These are phyloP conservation scores for Barnettozyma sp. DNA, from an alignment of 805 yeast genomes.

Conservation along the genomic window DNA sequence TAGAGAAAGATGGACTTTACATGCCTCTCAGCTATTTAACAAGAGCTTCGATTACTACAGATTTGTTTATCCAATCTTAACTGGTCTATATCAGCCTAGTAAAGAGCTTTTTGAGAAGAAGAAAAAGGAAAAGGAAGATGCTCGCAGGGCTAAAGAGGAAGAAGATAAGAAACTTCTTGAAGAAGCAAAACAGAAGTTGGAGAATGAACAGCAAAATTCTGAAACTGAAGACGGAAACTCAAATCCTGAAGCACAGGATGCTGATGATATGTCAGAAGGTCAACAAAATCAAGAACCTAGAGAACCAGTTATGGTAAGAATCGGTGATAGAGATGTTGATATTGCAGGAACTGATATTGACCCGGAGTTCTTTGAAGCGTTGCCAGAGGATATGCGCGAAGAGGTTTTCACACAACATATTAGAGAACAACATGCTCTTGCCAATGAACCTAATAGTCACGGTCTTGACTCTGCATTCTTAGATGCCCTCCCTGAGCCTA, in stretches of 20 bases:
- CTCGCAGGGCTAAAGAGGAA: constrained; percentile 23
- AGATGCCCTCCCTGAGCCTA: constrained; percentile 64
- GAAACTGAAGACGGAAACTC: constrained; percentile 6
- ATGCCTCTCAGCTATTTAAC: constrained; percentile 44
- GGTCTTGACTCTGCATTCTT: constrained; percentile 70
- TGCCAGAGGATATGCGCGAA: constrained; percentile 89
- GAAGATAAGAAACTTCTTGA: constrained; percentile 19
- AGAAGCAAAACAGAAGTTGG: constrained; percentile 12
- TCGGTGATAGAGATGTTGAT: constrained; percentile 76
- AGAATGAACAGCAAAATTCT: constrained; percentile 14
- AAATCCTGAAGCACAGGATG: constrained; percentile 5
- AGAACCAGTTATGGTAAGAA: constrained; percentile 60
- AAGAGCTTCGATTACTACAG: constrained; percentile 31
- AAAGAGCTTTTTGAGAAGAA: constrained; percentile 24
- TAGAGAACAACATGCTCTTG: constrained; percentile 63
- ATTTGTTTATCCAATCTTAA: constrained; percentile 37
- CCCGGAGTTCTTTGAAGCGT: constrained; percentile 81
- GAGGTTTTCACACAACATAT: constrained; percentile 85
- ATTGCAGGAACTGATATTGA: constrained; percentile 88
- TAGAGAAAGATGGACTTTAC: constrained; percentile 61
- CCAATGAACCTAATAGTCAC: constrained; percentile 34
- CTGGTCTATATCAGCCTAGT: constrained; percentile 44
- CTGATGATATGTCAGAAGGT: constrained; percentile 8
- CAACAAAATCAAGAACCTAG: background rate
- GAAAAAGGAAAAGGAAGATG: constrained; percentile 25